Conservation (phyloP, 257 asterid species). For the Avicennia marina region DNA sequence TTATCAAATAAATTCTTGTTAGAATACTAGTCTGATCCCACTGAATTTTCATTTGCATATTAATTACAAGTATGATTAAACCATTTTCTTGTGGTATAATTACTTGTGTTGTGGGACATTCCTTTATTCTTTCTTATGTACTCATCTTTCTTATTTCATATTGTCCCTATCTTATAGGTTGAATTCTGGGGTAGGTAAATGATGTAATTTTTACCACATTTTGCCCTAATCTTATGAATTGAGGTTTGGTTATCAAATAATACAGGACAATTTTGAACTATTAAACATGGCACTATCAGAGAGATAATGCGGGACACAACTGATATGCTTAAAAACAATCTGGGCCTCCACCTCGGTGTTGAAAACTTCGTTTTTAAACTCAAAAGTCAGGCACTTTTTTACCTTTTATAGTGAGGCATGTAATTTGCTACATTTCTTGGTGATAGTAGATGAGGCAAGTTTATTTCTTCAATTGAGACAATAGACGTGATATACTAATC, state of each 20-base stretch:
- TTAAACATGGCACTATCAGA: too few species aligned
- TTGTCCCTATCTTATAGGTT: neutral
- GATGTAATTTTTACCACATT: too few species aligned
- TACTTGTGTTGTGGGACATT: too few species aligned
- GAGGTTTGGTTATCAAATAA: too few species aligned
- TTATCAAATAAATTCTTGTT: neutral
- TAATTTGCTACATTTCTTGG: neutral
- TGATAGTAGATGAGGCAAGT: neutral
- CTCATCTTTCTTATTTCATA: neutral
- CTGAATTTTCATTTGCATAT: neutral
- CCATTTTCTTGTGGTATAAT: too few species aligned
- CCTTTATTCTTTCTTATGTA: too few species aligned
- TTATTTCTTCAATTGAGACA: conserved; percentile 7
- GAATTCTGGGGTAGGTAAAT: too few species aligned
- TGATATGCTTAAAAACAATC: too few species aligned
- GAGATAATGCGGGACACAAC: too few species aligned
- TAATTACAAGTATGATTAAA: neutral
- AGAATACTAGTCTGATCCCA: neutral
- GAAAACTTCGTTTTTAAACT: neutral
- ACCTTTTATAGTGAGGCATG: neutral
- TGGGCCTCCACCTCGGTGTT: too few species aligned
- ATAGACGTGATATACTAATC: neutral
- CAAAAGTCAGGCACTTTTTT: neutral
- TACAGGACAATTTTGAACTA: too few species aligned
- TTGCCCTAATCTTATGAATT: too few species aligned